Evolutionary conservation across 805 yeast species (phyloP), one percentile per base, ranked within the genome.

Genomic region (Candida arabinofermentans): DNA sequence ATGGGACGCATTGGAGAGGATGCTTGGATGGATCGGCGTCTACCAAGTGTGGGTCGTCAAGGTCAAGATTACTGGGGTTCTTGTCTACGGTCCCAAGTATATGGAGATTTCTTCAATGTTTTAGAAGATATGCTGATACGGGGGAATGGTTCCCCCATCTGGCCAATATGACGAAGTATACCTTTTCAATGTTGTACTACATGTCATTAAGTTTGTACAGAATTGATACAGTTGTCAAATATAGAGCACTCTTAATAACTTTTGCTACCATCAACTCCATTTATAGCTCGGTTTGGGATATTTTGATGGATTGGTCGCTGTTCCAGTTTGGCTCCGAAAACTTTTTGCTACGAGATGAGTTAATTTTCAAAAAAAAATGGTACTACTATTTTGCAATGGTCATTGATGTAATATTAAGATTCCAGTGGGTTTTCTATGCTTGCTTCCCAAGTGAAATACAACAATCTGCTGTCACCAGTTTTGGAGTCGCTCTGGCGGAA

Each of bases 101-200:
- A 33, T 88, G 96, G 89, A 84, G 99, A 65, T 78, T 86, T 43
- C 58, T 91, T 42, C 99, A 93, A 60, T 93, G 99, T 64, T 59
- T 84, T 26, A 70, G 99, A 53, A 95, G 99, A 74, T 93, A 74
- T 59, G 78, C 81, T 22, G 99, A 93, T 58, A 84, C 97, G 0
- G 91, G 95, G 2, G 96, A 90, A 55, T 83, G 90, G 86, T 93
- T 93, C 58, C 99, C 99, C 0, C 99, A 93, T 70, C 64, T 91
- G 43, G 91, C 96, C 5, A 93, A 93, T 55, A 87, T 87, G 71
- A 54, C 71, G 26, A 93, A 93, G 62, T 93, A 91, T 59, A 54
- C 74, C 1, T 64, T 83, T 27, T 75, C 90, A 2, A 73, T 85
- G 2, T 53, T 76, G 18, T 88, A 86, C 61, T 82, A 86, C 61